phyloP scores from a whole-genome alignment of 345 rosid genomes.

The Citropsis articulata region DNA sequence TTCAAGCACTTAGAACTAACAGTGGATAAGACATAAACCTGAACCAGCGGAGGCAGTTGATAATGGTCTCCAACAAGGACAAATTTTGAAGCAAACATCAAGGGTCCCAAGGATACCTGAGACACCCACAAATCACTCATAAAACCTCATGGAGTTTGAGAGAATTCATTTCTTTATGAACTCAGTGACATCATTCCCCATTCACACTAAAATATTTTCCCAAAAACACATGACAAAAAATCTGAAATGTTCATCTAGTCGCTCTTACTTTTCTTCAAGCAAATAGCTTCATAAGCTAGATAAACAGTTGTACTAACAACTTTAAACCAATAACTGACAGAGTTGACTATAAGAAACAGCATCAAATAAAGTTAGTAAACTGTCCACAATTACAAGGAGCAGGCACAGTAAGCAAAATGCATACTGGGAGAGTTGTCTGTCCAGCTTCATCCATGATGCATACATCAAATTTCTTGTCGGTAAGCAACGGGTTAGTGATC shows the following conservation, averaged over 20 bases:
- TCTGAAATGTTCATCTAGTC: not conserved
- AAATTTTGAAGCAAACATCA: constrained; percentile 79
- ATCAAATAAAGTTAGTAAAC: not conserved
- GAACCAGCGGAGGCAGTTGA: constrained; percentile 93
- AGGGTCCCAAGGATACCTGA: constrained; percentile 90
- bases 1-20: constrained; percentile 7
- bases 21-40: constrained; percentile 42
- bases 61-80: constrained; percentile 99
- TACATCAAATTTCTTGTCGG: constrained; percentile 79
- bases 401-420: constrained; percentile 26
- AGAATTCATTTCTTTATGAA: not conserved
- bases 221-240: not conserved
- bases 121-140: constrained; percentile 19
- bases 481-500: constrained; percentile 80
- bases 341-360: not conserved
- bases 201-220: not conserved
- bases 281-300: not conserved
- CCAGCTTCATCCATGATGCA: constrained; percentile 99
- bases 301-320: not conserved
- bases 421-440: constrained; percentile 87
- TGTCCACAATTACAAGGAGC: not conserved
- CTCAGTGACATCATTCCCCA: not conserved
- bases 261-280: not conserved
- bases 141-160: not conserved
- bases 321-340: not conserved